phyloP scores from a whole-genome alignment of 2,329 filamentous ascomycete species.

The Penicillium expansum region DNA sequence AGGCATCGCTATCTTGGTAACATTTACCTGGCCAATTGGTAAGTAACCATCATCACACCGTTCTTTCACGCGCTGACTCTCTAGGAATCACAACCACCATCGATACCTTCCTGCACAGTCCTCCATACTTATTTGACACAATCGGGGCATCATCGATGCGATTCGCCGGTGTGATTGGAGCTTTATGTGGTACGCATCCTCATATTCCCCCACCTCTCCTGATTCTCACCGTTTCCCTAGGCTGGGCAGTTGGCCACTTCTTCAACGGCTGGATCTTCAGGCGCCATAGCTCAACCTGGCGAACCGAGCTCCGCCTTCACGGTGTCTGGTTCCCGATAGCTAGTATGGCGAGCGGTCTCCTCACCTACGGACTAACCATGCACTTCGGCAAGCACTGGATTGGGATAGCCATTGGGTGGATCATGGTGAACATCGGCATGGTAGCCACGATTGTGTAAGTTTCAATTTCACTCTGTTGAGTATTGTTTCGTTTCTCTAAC shows the following conservation, averaged over 20 bases:
- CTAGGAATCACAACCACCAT: conserved; percentile 37
- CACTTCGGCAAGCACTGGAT: conserved; percentile 37
- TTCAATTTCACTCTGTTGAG: neutral
- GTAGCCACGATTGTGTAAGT: conserved; percentile 36
- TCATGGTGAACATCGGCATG: conserved; percentile 39
- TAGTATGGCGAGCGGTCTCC: conserved; percentile 32
- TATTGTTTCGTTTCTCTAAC: neutral
- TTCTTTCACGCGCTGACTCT: neutral
- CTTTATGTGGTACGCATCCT: conserved; percentile 25
- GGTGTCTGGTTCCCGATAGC: conserved; percentile 36
- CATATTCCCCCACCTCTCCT: neutral
- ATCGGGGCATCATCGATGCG: conserved; percentile 38
- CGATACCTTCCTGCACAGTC: conserved; percentile 33
- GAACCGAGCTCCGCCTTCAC: conserved; percentile 36
- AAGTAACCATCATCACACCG: neutral
- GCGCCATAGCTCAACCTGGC: conserved; percentile 24
- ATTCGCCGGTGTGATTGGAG: conserved; percentile 38
- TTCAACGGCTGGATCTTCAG: conserved; percentile 38
- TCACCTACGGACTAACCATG: conserved; percentile 37
- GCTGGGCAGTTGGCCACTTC: conserved; percentile 35
- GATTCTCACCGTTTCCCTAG: conserved; percentile 11
- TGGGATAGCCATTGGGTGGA: conserved; percentile 39
- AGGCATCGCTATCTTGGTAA: conserved; percentile 35
- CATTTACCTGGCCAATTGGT: conserved; percentile 41
- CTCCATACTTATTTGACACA: conserved; percentile 36